Base-by-base conservation (phyloP, 2,329 filamentous ascomycete genomes). In the Scytalidium sp. region DNA sequence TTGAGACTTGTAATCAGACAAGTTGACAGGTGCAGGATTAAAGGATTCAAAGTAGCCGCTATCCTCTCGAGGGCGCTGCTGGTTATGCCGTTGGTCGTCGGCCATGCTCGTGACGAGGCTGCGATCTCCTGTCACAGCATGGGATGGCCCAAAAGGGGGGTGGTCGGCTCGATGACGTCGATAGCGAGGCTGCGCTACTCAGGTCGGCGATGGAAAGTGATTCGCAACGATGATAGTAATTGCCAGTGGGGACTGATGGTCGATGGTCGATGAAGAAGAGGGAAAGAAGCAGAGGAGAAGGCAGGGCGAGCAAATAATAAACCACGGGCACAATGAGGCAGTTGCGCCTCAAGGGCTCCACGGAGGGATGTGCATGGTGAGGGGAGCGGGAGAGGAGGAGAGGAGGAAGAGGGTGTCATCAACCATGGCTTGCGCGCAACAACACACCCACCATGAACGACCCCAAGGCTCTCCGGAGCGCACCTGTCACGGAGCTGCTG, bases 1-100 rank as follows among this genome's bases (percentile, higher is more conserved):
- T 43, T 56, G 52, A 44, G 29, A 53, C 27, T 56, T 46, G 52
- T 56, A 59, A 45, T 56, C 53, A n/a, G 13, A 36, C 13, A 36
- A n/a, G 17, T 4, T n/a, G 13, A n/a, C 11, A n/a, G 32, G 17
- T 5, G 5, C 17, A n/a, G 32, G 32, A 36, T 36, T n/a, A n/a
- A 36, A 15, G 17, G 32, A 36, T 36, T 36, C 32, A 15, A 36
- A 36, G 15, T 36, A 36, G 32, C 32, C 32, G 32, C 32, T 36
- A 15, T 36, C 32, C 15, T 36, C 32, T n/a, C 32, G 13, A n/a
- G 32, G 32, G 5, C 32, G 32, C 15, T 36, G 32, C 4, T 10
- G 5, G 32, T 7, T 5, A n/a, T 36, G 5, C 5, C 17, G 7
- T 8, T 36, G 32, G 5, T 60, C 60, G 49, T 56, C 61, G 36